Evolutionary conservation across 495 filamentous ascomycete species (phyloP), one percentile per base, ranked within the genome.

Genomic region (Aspergillus egyptiacus): DNA sequence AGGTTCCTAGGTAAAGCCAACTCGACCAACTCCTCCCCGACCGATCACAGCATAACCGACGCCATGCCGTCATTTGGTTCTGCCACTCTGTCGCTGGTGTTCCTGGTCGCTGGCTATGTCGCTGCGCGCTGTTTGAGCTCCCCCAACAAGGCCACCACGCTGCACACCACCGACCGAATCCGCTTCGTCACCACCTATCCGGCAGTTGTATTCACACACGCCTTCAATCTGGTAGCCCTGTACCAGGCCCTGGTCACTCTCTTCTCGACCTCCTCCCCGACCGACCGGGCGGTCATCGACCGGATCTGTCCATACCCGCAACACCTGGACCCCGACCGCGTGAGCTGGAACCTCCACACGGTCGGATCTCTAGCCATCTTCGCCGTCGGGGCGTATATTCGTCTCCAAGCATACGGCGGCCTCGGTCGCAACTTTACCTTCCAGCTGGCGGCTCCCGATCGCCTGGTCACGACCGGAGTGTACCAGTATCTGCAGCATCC

Each of bases 371-470:
- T 50, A 8, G 13, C 31, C 0, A 13, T 50, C 5, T 5, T 44
- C 30, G 48, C 31, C 1, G n/a, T 44, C 5, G 48, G 48, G 3
- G 39, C 48, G 2, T 34, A n/a, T 3, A 27, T 44, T 30, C 38
- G 48, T 1, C 39, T 51, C 6, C 8, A 20, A 2, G 48, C 48
- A 9, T 44, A 37, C 24, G 32, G 23, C 10, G 15, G 48, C 0
- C 66, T 78, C 0, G 75, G 74, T 1, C 57, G 51, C 11, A 67
- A 73, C 28, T 76, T 79, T 34, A 77, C 76, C 1, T 77, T 75
- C 45, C 55, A 62, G 18, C 64, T 77, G 4, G 62, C 69, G 11
- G 53, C 62, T 30, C 75, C 76, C 17, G 67, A 68, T 38, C 47
- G 53, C 2, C 60, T 77, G 11, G 59, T 66, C 2, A 76, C 70